phyloP scores from a whole-genome alignment of 768 basidiomycete species.

The Suillus placidus region DNA sequence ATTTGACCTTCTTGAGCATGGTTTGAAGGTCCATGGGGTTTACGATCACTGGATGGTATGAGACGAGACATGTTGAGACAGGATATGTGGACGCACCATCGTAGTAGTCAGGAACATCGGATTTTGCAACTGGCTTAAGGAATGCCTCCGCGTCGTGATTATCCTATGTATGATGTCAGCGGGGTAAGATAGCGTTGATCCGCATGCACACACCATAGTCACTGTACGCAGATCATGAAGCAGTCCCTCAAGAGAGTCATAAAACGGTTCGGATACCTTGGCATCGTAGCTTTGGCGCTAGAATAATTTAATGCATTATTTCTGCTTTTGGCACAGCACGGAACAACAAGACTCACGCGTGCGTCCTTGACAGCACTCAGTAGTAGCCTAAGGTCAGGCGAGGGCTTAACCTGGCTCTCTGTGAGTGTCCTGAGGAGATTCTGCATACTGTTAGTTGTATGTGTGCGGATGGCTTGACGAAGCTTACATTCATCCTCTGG shows the following conservation, averaged over 20 bases:
- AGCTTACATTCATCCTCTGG: slow-evolving; percentile 43
- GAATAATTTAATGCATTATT: slow-evolving; percentile 25
- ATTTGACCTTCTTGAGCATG: slow-evolving; percentile 92
- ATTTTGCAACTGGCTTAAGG: slow-evolving; percentile 87
- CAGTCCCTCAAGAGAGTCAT: slow-evolving; percentile 90
- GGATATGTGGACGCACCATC: slow-evolving; percentile 58
- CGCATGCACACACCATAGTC: slow-evolving; percentile 50
- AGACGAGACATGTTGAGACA: slow-evolving; percentile 8
- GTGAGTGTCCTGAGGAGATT: slow-evolving; percentile 90
- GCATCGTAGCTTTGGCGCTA: slow-evolving; percentile 56
- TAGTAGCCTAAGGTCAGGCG: slow-evolving; percentile 76
- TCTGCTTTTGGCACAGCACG: slow-evolving; percentile 3
- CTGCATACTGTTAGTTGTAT: slow-evolving; percentile 40
- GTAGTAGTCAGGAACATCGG: slow-evolving; percentile 93
- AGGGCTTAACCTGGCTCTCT: slow-evolving; percentile 67
- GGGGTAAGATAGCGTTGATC: slow-evolving; percentile 27
- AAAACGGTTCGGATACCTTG: slow-evolving; percentile 86
- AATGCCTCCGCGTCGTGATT: slow-evolving; percentile 94
- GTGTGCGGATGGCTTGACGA: slow-evolving; percentile 14
- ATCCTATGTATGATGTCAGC: slow-evolving; percentile 49
- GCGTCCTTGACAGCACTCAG: slow-evolving; percentile 85
- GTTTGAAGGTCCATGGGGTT: slow-evolving; percentile 96
- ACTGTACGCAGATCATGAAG: slow-evolving; percentile 81
- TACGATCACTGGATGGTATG: slow-evolving; percentile 68
- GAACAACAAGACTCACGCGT: slow-evolving; percentile 60